Evolutionary conservation across 306 rosid species (phyloP), one percentile per base, ranked within the genome.

Genomic region (Vigna angularis): DNA sequence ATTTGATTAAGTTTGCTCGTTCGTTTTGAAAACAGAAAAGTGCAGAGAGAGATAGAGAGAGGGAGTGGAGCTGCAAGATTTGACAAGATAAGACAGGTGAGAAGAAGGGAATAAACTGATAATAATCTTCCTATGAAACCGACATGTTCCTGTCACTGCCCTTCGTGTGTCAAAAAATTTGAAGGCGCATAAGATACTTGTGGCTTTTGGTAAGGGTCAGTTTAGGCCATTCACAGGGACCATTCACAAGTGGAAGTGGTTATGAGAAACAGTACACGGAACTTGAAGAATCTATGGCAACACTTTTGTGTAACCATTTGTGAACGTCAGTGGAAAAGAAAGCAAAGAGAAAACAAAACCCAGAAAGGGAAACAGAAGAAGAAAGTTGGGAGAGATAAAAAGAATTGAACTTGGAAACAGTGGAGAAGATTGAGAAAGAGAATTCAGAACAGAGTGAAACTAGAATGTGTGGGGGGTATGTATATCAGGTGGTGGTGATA

Each of bases 241-340:
- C 34, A 38, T 38, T 38, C 0, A 4, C 1, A 47, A 52, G 63
- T 51, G 65, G 2, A 20, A 49, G 50, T 56, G 45, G 10, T 42
- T 38, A 71, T 14, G 28, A 76, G 66, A 48, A 83, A 34, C 5
- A 42, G 58, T 40, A 22, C 71, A 87, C 96, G 91, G 89, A 87
- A 91, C 86, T 89, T 79, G 89, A 86, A 89, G 87, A 76, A 91
- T 87, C 91, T 66, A 64, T 40, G 87, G 87, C 81, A 52, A 50
- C 16, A 47, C 42, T 34, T 82, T 48, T 82, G 40, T 63, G 45
- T 26, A 42, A 52, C 11, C 84, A 86, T 88, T 51, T 76, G 82
- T n/a, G 85, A 85, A 68, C 20, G 1, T 24, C 18, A 74, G 28
- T 34, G 62, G 55, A 50, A 70, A 2, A 49, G n/a, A 42, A 22